Evolutionary conservation across 2,329 filamentous ascomycete species (phyloP).

Genomic region (Xylaria digitata): DNA sequence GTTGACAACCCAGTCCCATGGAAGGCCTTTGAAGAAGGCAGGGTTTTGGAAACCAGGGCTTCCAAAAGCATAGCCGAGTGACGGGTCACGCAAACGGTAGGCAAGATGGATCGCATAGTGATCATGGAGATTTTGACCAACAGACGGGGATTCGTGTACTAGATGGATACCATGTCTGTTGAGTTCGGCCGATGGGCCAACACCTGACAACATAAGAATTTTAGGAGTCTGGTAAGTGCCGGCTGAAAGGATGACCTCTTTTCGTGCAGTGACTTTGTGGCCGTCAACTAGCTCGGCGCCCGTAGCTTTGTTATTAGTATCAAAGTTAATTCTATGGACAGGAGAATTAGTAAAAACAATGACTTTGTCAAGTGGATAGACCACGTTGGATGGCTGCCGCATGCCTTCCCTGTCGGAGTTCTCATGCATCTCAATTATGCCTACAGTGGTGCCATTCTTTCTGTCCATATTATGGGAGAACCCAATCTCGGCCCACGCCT

Average conservation of each 20-base stretch:
- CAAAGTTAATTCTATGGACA: slow-evolving; percentile 21
- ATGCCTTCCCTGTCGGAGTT: slow-evolving; percentile 36
- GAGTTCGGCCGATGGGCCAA: slow-evolving; percentile 48
- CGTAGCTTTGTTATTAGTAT: slow-evolving; percentile 47
- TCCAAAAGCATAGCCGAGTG: slow-evolving; percentile 44
- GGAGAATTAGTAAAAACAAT: slow-evolving; percentile 40
- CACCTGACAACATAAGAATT: slow-evolving; percentile 51
- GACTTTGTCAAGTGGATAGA: slow-evolving; percentile 40
- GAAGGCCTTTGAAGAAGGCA: slow-evolving; percentile 40
- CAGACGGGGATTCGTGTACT: slow-evolving; percentile 48
- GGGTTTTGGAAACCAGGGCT: slow-evolving; percentile 39
- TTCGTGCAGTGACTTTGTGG: slow-evolving; percentile 45
- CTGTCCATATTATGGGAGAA: slow-evolving; percentile 42
- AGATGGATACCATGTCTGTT: slow-evolving; percentile 51
- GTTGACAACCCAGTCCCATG: slow-evolving; percentile 44
- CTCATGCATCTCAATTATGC: slow-evolving; percentile 50
- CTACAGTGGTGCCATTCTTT: slow-evolving; percentile 48
- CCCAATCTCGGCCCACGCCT: slow-evolving; percentile 51
- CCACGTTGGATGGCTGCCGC: slow-evolving; percentile 40
- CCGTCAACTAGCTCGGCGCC: slow-evolving; percentile 55
- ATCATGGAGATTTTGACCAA: slow-evolving; percentile 46
- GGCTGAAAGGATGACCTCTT: slow-evolving; percentile 50
- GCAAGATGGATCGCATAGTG: slow-evolving; percentile 44
- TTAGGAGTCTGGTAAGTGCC: slow-evolving; percentile 51
- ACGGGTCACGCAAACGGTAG: slow-evolving; percentile 45